phyloP scores from a whole-genome alignment of 2,329 filamentous ascomycete species.

The Tolypocladium ovalisporum region DNA sequence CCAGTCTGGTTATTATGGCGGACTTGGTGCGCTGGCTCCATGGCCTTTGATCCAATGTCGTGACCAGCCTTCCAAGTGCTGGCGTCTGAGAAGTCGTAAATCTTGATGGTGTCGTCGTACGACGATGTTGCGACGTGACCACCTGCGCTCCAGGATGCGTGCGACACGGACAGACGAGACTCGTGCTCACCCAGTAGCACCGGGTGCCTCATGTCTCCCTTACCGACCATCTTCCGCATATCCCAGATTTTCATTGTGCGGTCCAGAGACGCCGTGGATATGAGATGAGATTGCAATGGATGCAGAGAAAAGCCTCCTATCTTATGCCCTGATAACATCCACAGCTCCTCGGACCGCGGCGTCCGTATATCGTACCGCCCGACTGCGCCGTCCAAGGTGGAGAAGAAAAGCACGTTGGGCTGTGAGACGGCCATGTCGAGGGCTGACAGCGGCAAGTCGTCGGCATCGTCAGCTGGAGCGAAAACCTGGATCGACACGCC shows the following conservation, averaged over 20 bases:
- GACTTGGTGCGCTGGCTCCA: slow-evolving; percentile 60
- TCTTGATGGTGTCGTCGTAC: slow-evolving; percentile 92
- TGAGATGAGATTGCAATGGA: slow-evolving; percentile 66
- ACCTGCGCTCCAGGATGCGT: slow-evolving; percentile 77
- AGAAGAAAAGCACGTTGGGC: slow-evolving; percentile 71
- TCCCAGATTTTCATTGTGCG: slow-evolving; percentile 91
- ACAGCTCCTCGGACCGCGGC: slow-evolving; percentile 48
- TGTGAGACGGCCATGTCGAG: slow-evolving; percentile 67
- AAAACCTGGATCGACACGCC: slow-evolving; percentile 73
- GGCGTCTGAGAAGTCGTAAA: slow-evolving; percentile 65
- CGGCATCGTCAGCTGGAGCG: slow-evolving; percentile 56
- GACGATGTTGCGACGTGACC: slow-evolving; percentile 85
- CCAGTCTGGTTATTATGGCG: slow-evolving; percentile 94
- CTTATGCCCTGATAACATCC: slow-evolving; percentile 78
- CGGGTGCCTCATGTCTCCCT: slow-evolving; percentile 49
- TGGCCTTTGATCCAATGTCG: slow-evolving; percentile 46
- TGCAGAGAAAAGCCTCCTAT: slow-evolving; percentile 89
- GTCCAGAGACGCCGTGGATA: slow-evolving; percentile 85
- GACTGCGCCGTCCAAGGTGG: slow-evolving; percentile 70
- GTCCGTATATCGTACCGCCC: slow-evolving; percentile 71
- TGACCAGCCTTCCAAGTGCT: slow-evolving; percentile 47
- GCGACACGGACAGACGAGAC: slow-evolving; percentile 76
- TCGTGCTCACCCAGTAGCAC: slow-evolving; percentile 69
- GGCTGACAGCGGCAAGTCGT: slow-evolving; percentile 72
- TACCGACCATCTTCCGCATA: slow-evolving; percentile 63